Evolutionary conservation across 805 yeast genomes (phyloP).

Genomic region (Metschnikowia lochheadii): DNA sequence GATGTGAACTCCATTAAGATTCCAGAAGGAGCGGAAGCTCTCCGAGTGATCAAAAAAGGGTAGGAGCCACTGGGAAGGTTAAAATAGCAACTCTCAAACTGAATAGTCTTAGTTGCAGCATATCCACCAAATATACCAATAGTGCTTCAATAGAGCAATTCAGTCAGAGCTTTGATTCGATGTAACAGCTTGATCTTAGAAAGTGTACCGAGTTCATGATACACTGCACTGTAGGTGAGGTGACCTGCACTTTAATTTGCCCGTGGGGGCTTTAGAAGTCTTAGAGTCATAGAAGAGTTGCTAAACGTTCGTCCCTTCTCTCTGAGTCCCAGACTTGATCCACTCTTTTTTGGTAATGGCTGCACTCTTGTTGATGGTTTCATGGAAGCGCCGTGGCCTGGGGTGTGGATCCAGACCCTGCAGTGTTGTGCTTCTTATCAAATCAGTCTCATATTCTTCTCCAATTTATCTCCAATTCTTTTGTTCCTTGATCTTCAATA

Average conservation of each 20-base stretch:
- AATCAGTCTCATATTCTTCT: too few relatives aligned
- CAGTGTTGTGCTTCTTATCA: slow-evolving; percentile 23
- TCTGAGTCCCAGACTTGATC: slow-evolving; percentile 17
- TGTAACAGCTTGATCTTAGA: too few relatives aligned
- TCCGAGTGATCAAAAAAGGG: slow-evolving; percentile 73
- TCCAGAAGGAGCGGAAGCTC: slow-evolving; percentile 56
- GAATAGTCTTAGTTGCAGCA: not conserved
- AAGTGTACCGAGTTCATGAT: not conserved
- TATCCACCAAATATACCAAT: not conserved
- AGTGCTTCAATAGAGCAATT: too few relatives aligned
- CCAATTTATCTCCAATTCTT: too few relatives aligned
- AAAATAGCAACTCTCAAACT: not conserved
- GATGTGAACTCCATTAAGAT: slow-evolving; percentile 42
- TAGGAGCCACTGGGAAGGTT: slow-evolving; percentile 60
- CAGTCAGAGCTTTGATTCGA: too few relatives aligned
- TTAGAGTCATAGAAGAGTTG: slow-evolving; percentile 1
- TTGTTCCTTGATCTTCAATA: too few relatives aligned
- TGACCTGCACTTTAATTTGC: slow-evolving; percentile 8
- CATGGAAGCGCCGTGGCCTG: slow-evolving; percentile 6
- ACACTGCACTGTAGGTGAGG: not conserved
- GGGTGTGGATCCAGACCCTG: slow-evolving; percentile 28
- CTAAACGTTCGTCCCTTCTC: slow-evolving; percentile 13
- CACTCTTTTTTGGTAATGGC: not conserved
- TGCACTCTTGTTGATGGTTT: slow-evolving; percentile 1
- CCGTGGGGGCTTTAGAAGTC: slow-evolving; percentile 24